Evolutionary conservation across 1,284 basidiomycete species (phyloP).

Genomic region (Sparassis latifolia): DNA sequence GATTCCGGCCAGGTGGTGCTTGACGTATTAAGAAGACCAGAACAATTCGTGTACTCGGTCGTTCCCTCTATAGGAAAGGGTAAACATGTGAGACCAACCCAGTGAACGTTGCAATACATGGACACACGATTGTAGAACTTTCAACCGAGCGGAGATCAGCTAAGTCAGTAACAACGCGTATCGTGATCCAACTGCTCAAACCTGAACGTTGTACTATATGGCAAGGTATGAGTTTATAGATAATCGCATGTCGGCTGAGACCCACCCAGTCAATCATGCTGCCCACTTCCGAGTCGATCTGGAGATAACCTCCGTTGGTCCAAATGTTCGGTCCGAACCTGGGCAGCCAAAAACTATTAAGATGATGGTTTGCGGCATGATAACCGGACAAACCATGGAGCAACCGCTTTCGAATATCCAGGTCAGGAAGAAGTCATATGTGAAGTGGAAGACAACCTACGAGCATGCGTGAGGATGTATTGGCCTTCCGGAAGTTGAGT

Average conservation of each 20-base stretch:
- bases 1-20: slow-evolving; percentile 44
- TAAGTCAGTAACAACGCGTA: neutral
- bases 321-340: slow-evolving; percentile 44
- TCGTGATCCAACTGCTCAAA: slow-evolving; percentile 9
- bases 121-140: slow-evolving; percentile 61
- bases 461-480: slow-evolving; percentile 32
- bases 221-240: neutral
- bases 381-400: slow-evolving; percentile 36
- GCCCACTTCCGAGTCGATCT: slow-evolving; percentile 50
- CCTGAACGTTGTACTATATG: slow-evolving; percentile 41
- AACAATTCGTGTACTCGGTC: slow-evolving; percentile 52
- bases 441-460: slow-evolving; percentile 20
- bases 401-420: slow-evolving; percentile 29
- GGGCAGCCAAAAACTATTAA: neutral
- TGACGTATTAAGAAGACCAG: slow-evolving; percentile 45
- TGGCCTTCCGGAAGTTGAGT: slow-evolving; percentile 25
- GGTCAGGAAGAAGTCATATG: neutral
- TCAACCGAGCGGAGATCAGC: slow-evolving; percentile 4
- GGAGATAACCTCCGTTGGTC: slow-evolving; percentile 56
- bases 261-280: slow-evolving; percentile 35
- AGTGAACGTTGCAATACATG: neutral
- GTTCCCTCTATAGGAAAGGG: slow-evolving; percentile 37
- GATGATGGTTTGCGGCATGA: neutral
- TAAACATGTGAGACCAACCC: neutral
- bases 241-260: neutral